phyloP scores from a whole-genome alignment of 2,329 filamentous ascomycete species.

The Calonectria pseudoreteaudii region DNA sequence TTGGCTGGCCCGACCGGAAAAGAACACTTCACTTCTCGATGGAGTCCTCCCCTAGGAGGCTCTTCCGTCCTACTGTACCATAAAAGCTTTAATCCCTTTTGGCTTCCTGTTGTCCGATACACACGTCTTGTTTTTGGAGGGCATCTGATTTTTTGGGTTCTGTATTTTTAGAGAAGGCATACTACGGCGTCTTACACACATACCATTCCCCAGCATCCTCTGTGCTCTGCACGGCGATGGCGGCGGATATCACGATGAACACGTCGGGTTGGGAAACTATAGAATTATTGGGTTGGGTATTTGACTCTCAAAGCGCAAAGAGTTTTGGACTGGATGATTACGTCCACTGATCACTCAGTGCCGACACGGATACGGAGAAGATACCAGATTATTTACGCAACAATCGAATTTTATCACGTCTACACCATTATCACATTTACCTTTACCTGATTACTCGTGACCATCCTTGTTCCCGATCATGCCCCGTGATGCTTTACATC shows the following conservation, averaged over 20 bases:
- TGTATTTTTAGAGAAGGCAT: conserved; percentile 47
- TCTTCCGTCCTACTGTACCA: conserved; percentile 35
- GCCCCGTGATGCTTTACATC: conserved; percentile 43
- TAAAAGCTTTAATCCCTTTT: conserved; percentile 39
- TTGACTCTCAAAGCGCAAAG: conserved; percentile 31
- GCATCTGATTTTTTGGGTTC: conserved; percentile 39
- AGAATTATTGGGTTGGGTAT: conserved; percentile 41
- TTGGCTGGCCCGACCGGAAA: conserved; percentile 43
- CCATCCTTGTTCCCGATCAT: conserved; percentile 38
- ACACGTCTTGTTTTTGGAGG: conserved; percentile 37
- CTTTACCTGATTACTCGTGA: conserved; percentile 11
- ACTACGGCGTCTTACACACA: conserved; percentile 43
- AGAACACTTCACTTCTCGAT: conserved; percentile 37
- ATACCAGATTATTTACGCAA: conserved; percentile 40
- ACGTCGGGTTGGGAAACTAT: conserved; percentile 44
- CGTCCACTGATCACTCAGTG: conserved; percentile 45
- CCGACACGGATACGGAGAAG: conserved; percentile 43
- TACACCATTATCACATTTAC: conserved; percentile 15
- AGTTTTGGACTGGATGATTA: conserved; percentile 33
- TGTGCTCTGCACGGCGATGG: conserved; percentile 20
- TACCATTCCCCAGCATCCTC: conserved; percentile 31
- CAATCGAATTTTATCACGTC: conserved; percentile 35
- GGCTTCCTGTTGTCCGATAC: conserved; percentile 17
- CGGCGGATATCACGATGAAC: conserved; percentile 40
- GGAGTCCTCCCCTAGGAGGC: conserved; percentile 24